These are phyloP conservation scores for Pseudopithomyces maydicus DNA, from an alignment of 2,329 filamentous ascomycete species.

Conservation along the genomic window DNA sequence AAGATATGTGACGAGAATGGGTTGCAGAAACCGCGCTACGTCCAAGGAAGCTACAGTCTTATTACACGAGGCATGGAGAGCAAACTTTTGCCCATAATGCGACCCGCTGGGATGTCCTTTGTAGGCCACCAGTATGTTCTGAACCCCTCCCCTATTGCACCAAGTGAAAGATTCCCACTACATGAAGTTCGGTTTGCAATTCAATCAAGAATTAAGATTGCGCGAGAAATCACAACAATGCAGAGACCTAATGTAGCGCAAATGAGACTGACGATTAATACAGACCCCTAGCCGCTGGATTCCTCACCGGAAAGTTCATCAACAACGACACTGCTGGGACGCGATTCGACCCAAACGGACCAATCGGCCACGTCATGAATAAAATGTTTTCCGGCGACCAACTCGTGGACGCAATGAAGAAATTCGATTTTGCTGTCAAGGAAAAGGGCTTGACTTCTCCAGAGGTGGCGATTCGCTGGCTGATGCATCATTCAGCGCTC, in stretches of 20 bases:
- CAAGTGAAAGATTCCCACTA: background rate
- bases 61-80: constrained; percentile 15
- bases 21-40: constrained; percentile 14
- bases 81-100: constrained; percentile 13
- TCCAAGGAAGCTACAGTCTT: constrained; percentile 16
- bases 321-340: constrained; percentile 10
- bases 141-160: too few species aligned
- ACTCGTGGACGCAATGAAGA: constrained; percentile 6
- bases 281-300: constrained; percentile 13
- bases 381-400: constrained; percentile 7
- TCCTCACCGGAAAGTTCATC: constrained; percentile 13
- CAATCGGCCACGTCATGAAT: constrained; percentile 8
- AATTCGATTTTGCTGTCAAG: constrained; percentile 8
- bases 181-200: too few species aligned
- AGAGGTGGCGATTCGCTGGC: constrained; percentile 15
- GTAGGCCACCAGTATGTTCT: constrained; percentile 10
- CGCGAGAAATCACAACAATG: too few species aligned
- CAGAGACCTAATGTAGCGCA: too few species aligned
- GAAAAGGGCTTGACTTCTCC: constrained; percentile 4
- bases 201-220: too few species aligned
- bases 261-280: background rate
- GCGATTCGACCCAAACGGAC: constrained; percentile 9
- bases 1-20: constrained; percentile 15
- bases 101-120: constrained; percentile 8
- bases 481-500: constrained; percentile 13